Evolutionary conservation across 176 grass and related monocot species (phyloP).

Genomic region (Rhynchospora pubera): DNA sequence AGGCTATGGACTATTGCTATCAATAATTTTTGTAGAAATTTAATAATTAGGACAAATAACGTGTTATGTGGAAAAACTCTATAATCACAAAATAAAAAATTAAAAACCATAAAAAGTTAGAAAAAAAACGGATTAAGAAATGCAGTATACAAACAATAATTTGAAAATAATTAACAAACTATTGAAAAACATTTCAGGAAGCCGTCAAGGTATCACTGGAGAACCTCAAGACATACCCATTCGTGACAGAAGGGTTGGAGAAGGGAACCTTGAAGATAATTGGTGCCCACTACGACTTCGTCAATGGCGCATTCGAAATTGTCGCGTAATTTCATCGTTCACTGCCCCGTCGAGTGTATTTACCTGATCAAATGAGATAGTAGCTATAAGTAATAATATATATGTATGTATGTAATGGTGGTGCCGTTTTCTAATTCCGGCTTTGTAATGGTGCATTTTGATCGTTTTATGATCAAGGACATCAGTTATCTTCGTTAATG

Average conservation of each 20-base stretch:
- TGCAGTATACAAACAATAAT: neutral
- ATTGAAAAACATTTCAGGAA: conserved; percentile 32
- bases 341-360: neutral
- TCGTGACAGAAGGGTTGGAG: conserved; percentile 40
- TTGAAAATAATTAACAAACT: neutral
- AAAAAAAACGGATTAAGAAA: too few species aligned
- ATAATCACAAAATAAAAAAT: too few species aligned
- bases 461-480: conserved; percentile 24
- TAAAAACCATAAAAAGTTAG: too few species aligned
- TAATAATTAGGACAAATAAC: too few species aligned
- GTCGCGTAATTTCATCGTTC: conserved; percentile 28
- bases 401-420: neutral
- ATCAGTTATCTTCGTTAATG: conserved; percentile 28
- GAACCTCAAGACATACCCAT: conserved; percentile 61
- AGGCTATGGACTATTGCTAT: too few species aligned
- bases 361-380: neutral
- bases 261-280: conserved; percentile 45
- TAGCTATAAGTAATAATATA: neutral
- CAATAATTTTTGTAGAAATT: too few species aligned
- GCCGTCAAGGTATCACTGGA: conserved; percentile 47
- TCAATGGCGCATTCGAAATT: conserved; percentile 31
- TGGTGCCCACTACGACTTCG: conserved; percentile 51
- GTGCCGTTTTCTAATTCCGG: conserved; percentile 21
- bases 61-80: too few species aligned
- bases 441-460: conserved; percentile 30